phyloP scores from a whole-genome alignment of 768 basidiomycete genomes.

The button mushroom (Agaricus bisporus) region DNA sequence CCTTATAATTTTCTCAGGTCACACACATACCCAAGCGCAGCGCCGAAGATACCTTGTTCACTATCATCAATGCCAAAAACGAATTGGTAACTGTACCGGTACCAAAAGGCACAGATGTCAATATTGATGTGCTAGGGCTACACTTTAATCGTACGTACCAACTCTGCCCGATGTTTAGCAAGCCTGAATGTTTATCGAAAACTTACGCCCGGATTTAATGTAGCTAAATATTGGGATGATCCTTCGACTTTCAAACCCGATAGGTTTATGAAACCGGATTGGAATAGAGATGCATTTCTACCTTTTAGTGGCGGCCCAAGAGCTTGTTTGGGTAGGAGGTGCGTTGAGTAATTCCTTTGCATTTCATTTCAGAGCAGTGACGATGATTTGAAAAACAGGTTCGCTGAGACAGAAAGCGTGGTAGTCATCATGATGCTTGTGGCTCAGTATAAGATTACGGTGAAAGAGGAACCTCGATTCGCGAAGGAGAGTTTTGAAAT shows the following conservation, averaged over 20 bases:
- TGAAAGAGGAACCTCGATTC: slow-evolving; percentile 44
- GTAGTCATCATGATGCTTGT: slow-evolving; percentile 42
- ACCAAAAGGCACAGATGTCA: slow-evolving; percentile 33
- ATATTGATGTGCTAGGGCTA: slow-evolving; percentile 32
- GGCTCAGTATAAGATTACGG: slow-evolving; percentile 34
- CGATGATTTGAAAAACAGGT: slow-evolving; percentile 19
- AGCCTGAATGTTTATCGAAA: no score
- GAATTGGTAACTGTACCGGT: slow-evolving; percentile 32
- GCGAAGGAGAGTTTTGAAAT: slow-evolving; percentile 36
- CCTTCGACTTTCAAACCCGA: slow-evolving; percentile 30
- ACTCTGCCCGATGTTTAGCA: no score
- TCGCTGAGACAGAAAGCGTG: slow-evolving; percentile 41
- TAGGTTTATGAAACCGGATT: slow-evolving; percentile 14
- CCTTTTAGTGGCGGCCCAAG: slow-evolving; percentile 28
- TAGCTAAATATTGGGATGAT: slow-evolving; percentile 43
- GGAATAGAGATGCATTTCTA: slow-evolving; percentile 16
- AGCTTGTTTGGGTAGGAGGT: slow-evolving; percentile 41
- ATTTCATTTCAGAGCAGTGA: no score
- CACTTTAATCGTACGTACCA: slow-evolving; percentile 44
- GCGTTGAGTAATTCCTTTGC: neutral
- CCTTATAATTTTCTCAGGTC: slow-evolving; percentile 21
- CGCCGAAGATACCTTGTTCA: slow-evolving; percentile 39
- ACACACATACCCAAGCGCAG: slow-evolving; percentile 36
- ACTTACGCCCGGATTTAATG: neutral
- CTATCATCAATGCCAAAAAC: slow-evolving; percentile 27